Evolutionary conservation across 2,329 filamentous ascomycete species (phyloP).

Genomic region (Trichoderma harzianum): DNA sequence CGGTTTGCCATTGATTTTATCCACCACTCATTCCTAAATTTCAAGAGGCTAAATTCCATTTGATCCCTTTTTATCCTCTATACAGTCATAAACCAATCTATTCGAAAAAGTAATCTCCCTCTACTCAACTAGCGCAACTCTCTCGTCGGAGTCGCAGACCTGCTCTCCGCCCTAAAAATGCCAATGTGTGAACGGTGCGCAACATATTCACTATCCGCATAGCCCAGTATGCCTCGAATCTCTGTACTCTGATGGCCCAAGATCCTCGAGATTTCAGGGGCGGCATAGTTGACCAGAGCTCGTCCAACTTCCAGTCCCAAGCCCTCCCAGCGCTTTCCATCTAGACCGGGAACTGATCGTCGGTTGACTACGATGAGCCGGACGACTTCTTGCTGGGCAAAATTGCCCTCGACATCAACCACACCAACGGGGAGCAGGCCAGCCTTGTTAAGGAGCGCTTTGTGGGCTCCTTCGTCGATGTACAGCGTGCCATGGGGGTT

Average conservation of each 20-base stretch:
- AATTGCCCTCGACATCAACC: constrained; percentile 81
- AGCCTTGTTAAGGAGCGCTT: constrained; percentile 76
- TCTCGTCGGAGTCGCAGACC: constrained; percentile 48
- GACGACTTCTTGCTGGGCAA: constrained; percentile 90
- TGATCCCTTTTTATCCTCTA: neutral
- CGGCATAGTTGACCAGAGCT: constrained; percentile 90
- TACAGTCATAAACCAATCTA: neutral
- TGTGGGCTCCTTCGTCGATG: constrained; percentile 86
- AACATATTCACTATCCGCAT: constrained; percentile 93
- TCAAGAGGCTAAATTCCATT: neutral
- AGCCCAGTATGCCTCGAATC: constrained; percentile 77
- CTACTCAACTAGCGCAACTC: constrained; percentile 15
- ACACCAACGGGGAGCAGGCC: constrained; percentile 89
- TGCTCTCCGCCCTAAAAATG: constrained; percentile 58
- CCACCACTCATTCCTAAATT: neutral
- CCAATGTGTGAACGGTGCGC: constrained; percentile 85
- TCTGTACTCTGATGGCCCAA: constrained; percentile 79
- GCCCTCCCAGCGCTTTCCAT: constrained; percentile 49
- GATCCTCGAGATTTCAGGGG: constrained; percentile 76
- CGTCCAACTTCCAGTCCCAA: constrained; percentile 72
- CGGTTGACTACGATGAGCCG: constrained; percentile 76
- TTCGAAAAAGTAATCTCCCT: neutral
- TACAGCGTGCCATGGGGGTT: constrained; percentile 86
- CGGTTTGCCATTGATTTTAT: neutral
- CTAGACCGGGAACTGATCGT: constrained; percentile 36